Evolutionary conservation across 148 eudicot species (phyloP).

Genomic region (Cornus controversa): DNA sequence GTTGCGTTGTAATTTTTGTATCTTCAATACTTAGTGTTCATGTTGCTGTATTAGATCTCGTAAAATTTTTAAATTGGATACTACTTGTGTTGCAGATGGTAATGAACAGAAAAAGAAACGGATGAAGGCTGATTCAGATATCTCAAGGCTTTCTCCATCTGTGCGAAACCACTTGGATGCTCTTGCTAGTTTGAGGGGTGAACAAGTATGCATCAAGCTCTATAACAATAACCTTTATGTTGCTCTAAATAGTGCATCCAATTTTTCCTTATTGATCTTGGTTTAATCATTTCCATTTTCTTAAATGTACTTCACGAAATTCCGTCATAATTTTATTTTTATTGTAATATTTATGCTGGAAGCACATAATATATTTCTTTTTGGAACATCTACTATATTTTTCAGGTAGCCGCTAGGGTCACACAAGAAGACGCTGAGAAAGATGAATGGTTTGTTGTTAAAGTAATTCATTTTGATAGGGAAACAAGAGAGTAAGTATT

Average conservation of each 20-base stretch:
- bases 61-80: background rate
- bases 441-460: conserved; percentile 93
- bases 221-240: background rate
- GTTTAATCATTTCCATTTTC: background rate
- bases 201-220: conserved; percentile 57
- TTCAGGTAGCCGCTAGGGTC: conserved; percentile 92
- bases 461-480: conserved; percentile 87
- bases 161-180: conserved; percentile 74
- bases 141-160: conserved; percentile 64
- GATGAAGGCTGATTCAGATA: conserved; percentile 75
- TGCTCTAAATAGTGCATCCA: background rate
- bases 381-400: conserved; percentile 3
- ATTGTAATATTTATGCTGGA: too few relatives aligned
- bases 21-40: background rate
- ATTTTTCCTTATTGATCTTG: background rate
- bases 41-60: background rate
- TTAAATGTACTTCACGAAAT: background rate
- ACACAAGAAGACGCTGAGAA: conserved; percentile 75
- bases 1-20: background rate
- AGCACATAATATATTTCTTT: background rate
- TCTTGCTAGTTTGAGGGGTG: conserved; percentile 94
- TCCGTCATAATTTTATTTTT: background rate
- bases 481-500: conserved; percentile 76
- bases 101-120: conserved; percentile 85
- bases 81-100: conserved; percentile 56